Base-by-base conservation (phyloP, 345 rosid genomes). In the Brassica cretica region DNA sequence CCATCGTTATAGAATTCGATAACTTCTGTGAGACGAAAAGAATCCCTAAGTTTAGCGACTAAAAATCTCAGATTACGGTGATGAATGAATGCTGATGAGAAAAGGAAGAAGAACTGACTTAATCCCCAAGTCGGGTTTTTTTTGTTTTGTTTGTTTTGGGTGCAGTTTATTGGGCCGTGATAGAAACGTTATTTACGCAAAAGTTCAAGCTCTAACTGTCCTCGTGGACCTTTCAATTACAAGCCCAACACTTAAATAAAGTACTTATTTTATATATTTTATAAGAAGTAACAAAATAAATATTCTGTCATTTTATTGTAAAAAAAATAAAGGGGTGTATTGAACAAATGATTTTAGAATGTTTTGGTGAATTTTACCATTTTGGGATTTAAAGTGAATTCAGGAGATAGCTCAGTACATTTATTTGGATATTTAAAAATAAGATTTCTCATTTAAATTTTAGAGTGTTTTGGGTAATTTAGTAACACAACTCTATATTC, bases 71-170 rank as follows among this genome's bases (percentile, higher is more conserved):
- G 73, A 65, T 44, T 58, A 56, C 19, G 75, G 55, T 35, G 75
- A n/a, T n/a, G n/a, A n/a, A 62, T 25, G 68, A 19, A 14, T 5
- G 4, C 44, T 30, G 3, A 21, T 15, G 30, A 62, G 6, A 46
- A 16, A 18, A 55, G 14, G 11, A 41, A 8, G 76, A 61, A 24
- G 32, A 72, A 76, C 71, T 76, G 81, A 16, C 84, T 76, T 81
- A 63, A 62, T 51, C 71, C 81, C 62, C 84, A 81, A 81, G 81
- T 53, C 80, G 77, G 75, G 7, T 51, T 25, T 65, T 6, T 14
- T 44, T 39, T 46, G 4, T 19, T 3, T 25, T 25, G n/a, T 2
- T 9, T 35, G 2, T 44, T 44, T 44, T 3, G 53, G 53, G 53
- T 44, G 49, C 14, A 37, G 5, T 15, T 37, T n/a, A 0, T 5